These are phyloP conservation scores for Colletotrichum musae DNA, from an alignment of 2,329 filamentous ascomycete genomes.

Conservation along the genomic window DNA sequence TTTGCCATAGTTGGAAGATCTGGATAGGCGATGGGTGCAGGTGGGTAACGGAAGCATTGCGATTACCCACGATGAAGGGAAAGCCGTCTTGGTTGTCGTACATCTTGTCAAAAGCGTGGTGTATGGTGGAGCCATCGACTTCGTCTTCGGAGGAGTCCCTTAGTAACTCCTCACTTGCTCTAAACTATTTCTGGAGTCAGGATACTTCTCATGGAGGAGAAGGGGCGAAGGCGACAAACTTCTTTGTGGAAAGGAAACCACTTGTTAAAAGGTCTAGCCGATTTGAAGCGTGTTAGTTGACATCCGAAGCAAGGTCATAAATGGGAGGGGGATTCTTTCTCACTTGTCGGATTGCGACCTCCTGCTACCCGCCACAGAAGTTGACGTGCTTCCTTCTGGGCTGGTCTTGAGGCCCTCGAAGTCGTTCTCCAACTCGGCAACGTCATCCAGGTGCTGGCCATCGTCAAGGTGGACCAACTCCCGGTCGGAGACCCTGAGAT, in stretches of 20 bases:
- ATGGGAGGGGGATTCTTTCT: slow-evolving; percentile 7
- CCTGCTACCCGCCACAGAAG: slow-evolving; percentile 44
- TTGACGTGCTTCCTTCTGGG: slow-evolving; percentile 59
- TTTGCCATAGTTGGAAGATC: slow-evolving; percentile 77
- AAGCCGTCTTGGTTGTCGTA: slow-evolving; percentile 70
- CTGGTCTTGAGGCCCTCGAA: slow-evolving; percentile 69
- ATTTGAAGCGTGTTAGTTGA: slow-evolving; percentile 20
- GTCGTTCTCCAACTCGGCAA: slow-evolving; percentile 70
- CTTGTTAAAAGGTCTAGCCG: slow-evolving; percentile 50
- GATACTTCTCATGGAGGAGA: not conserved
- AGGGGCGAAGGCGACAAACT: slow-evolving; percentile 49
- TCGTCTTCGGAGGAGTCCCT: slow-evolving; percentile 73
- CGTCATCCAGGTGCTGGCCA: slow-evolving; percentile 57
- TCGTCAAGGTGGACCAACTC: slow-evolving; percentile 30
- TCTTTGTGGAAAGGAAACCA: slow-evolving; percentile 69
- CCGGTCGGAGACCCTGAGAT: slow-evolving; percentile 54
- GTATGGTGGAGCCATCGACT: slow-evolving; percentile 67
- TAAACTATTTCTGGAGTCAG: slow-evolving; percentile 56
- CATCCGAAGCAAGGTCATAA: not conserved
- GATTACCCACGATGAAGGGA: slow-evolving; percentile 68
- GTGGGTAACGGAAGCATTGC: slow-evolving; percentile 58
- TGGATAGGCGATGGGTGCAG: slow-evolving; percentile 70
- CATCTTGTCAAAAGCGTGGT: slow-evolving; percentile 72
- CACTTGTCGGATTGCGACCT: slow-evolving; percentile 47
- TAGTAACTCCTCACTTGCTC: slow-evolving; percentile 62